A percentile compares a stretch with the other conserved stretches of the same genome.
phyloP scores from a whole-genome alignment of 2,329 filamentous ascomycete genomes.

The Fusarium xylarioides region DNA sequence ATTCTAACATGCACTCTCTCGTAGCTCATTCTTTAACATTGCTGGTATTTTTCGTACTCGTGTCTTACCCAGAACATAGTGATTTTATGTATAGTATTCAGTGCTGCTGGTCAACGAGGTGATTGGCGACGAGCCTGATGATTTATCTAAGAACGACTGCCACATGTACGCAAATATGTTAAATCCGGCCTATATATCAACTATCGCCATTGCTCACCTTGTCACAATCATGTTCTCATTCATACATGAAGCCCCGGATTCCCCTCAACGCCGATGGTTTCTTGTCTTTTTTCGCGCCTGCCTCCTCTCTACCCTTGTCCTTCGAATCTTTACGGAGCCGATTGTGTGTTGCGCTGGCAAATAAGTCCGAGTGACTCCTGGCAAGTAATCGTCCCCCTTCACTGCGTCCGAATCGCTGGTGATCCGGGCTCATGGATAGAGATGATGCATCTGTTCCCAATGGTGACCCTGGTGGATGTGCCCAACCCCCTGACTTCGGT shows the following conservation, averaged over 20 bases:
- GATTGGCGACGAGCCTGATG: background rate
- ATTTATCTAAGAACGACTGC: background rate
- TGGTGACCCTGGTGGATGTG: constrained; percentile 51
- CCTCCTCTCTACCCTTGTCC: constrained; percentile 57
- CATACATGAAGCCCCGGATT: constrained; percentile 51
- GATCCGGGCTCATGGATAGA: constrained; percentile 49
- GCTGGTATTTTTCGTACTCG: background rate
- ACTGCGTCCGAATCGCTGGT: constrained; percentile 59
- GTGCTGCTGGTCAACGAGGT: background rate
- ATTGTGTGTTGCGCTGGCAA: constrained; percentile 58
- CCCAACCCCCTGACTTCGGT: constrained; percentile 43
- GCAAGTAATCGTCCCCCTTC: constrained; percentile 42
- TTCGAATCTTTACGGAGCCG: constrained; percentile 58
- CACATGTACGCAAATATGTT: background rate
- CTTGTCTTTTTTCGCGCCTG: constrained; percentile 48
- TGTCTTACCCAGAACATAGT: too few species aligned
- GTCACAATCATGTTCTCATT: constrained; percentile 21
- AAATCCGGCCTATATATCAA: background rate
- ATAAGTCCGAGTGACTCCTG: constrained; percentile 35
- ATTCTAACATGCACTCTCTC: background rate
- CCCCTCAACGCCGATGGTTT: constrained; percentile 52
- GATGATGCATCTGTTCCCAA: constrained; percentile 45
- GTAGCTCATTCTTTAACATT: background rate
- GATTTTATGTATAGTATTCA: background rate
- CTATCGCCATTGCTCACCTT: background rate